phyloP scores from a whole-genome alignment of 495 filamentous ascomycete genomes.

The Haplographium delicatum region DNA sequence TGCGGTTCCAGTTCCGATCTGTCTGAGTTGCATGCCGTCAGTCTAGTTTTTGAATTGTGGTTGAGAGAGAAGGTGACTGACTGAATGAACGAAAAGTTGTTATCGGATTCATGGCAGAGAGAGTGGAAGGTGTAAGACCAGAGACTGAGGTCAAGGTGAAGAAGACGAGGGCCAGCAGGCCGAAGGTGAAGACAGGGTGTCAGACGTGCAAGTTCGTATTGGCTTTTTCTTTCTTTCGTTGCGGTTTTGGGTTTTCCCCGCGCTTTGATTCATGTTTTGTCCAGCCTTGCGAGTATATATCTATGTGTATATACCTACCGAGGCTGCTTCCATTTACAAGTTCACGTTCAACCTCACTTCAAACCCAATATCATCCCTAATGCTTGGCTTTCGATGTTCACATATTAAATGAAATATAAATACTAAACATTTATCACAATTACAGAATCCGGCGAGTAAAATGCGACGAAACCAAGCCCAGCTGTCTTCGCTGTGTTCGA shows the following conservation, averaged over 20 bases:
- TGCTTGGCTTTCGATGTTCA: too few species aligned
- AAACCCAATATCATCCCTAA: too few species aligned
- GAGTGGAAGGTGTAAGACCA: background rate
- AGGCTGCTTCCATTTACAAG: too few species aligned
- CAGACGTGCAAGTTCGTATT: conserved; percentile 27
- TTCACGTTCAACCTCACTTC: too few species aligned
- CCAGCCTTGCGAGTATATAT: too few species aligned
- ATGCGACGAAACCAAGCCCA: background rate
- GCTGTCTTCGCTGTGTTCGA: background rate
- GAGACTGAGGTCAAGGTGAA: conserved; percentile 17
- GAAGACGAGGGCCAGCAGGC: conserved; percentile 23
- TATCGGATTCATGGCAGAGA: conserved; percentile 3
- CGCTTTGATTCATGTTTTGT: too few species aligned
- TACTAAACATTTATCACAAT: background rate
- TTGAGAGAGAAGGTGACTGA: background rate
- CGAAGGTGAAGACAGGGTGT: conserved; percentile 24
- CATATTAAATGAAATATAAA: background rate
- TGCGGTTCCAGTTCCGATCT: background rate
- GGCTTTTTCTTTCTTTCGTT: background rate
- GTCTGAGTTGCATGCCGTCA: conserved; percentile 1
- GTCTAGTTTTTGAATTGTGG: background rate
- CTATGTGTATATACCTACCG: too few species aligned
- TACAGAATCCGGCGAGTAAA: background rate
- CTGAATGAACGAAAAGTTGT: background rate
- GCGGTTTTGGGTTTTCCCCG: too few species aligned